A percentile compares a stretch with the other conserved stretches of the same genome.
These are phyloP conservation scores for Zoysia japonica DNA, from an alignment of 176 grass and related monocot species.

Conservation along the genomic window DNA sequence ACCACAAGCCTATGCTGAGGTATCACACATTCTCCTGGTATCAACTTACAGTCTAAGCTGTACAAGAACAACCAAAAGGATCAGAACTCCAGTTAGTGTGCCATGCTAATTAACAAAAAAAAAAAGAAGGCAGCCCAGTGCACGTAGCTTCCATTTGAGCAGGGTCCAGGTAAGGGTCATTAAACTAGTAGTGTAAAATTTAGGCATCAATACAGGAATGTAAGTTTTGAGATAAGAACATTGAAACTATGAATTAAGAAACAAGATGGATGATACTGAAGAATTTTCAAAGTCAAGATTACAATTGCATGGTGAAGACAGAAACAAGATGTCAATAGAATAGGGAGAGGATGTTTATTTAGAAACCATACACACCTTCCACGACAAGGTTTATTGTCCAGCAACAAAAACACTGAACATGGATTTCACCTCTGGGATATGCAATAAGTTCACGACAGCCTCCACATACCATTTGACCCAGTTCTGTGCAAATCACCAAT, in stretches of 20 bases:
- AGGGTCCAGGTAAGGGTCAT: too few relatives aligned
- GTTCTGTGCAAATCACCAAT: conserved; percentile 57
- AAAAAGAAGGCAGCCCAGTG: too few relatives aligned
- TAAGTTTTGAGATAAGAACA: conserved; percentile 8
- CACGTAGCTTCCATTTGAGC: too few relatives aligned
- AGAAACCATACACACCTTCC: conserved; percentile 59
- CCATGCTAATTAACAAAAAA: background rate
- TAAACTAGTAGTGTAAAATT: background rate
- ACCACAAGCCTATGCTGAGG: too few relatives aligned
- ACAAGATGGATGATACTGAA: background rate
- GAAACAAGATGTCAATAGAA: conserved; percentile 28
- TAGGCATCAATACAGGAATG: conserved; percentile 4
- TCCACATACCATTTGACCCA: conserved; percentile 88
- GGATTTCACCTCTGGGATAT: conserved; percentile 61
- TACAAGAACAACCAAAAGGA: background rate
- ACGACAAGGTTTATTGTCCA: conserved; percentile 77
- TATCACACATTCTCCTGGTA: too few relatives aligned
- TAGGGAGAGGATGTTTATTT: background rate
- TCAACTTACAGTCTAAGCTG: too few relatives aligned
- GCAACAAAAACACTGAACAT: conserved; percentile 79
- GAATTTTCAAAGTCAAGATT: conserved; percentile 5
- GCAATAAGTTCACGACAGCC: conserved; percentile 64
- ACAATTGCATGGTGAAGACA: conserved; percentile 12
- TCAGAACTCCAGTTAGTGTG: conserved; percentile 2
- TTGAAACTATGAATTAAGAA: conserved; percentile 31